phyloP scores from a whole-genome alignment of 176 grass and related monocot genomes.

The Rhipidocladum racemiflorum region DNA sequence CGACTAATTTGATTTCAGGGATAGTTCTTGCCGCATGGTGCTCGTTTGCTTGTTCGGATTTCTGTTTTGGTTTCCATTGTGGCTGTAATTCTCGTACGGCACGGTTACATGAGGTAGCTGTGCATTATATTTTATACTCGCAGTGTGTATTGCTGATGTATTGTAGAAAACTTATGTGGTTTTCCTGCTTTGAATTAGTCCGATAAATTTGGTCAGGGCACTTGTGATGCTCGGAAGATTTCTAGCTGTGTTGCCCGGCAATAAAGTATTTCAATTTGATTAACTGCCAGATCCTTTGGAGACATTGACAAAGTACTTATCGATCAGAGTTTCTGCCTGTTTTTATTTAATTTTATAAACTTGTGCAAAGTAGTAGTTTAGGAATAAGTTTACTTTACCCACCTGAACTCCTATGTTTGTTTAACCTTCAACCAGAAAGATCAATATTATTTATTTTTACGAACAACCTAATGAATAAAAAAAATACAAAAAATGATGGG shows the following conservation, averaged over 20 bases:
- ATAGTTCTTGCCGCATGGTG: background rate
- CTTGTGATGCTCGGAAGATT: background rate
- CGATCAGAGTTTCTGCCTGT: background rate
- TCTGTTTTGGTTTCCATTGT: background rate
- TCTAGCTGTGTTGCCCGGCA: background rate
- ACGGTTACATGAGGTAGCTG: too few species aligned
- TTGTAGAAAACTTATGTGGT: background rate
- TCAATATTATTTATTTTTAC: too few species aligned
- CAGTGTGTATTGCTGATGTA: slow-evolving; percentile 22
- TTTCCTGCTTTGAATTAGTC: background rate
- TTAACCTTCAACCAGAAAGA: too few species aligned
- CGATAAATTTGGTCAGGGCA: background rate
- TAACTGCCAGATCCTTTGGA: background rate
- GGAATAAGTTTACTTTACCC: too few species aligned
- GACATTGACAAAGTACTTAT: background rate
- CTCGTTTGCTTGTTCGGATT: background rate
- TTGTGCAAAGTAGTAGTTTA: too few species aligned
- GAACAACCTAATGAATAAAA: too few species aligned
- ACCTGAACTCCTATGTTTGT: too few species aligned
- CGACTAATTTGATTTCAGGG: slow-evolving; percentile 39
- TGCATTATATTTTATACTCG: slow-evolving; percentile 23
- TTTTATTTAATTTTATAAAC: too few species aligned
- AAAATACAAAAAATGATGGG: too few species aligned
- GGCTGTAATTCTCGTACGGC: background rate
- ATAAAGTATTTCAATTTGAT: background rate